Conservation (phyloP, 2,329 filamentous ascomycete species). For the Apiospora kogelbergensis region DNA sequence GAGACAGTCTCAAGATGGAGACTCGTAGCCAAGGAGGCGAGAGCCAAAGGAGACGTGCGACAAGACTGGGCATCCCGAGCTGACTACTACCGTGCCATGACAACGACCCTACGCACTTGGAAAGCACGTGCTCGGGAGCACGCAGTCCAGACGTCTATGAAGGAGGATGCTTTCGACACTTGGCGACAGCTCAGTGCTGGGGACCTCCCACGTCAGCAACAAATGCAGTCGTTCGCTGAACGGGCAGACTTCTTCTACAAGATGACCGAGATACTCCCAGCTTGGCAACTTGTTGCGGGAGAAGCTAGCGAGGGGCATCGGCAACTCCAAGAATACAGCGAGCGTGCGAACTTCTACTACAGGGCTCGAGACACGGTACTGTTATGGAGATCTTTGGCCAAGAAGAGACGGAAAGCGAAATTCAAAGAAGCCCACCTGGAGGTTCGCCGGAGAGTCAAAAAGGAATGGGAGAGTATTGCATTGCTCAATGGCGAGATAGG, state of each 20-base stretch:
- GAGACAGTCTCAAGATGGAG: slow-evolving; percentile 14
- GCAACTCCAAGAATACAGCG: slow-evolving; percentile 24
- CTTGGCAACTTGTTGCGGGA: slow-evolving; percentile 26
- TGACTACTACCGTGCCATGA: slow-evolving; percentile 14
- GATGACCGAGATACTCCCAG: slow-evolving; percentile 24
- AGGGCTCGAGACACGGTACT: slow-evolving; percentile 23
- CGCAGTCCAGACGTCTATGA: slow-evolving; percentile 12
- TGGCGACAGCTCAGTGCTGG: slow-evolving; percentile 17
- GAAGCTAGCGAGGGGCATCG: slow-evolving; percentile 19
- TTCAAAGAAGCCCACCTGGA: slow-evolving; percentile 32
- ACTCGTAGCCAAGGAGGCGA: slow-evolving; percentile 1
- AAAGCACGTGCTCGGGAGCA: slow-evolving; percentile 15
- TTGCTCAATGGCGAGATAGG: slow-evolving; percentile 28
- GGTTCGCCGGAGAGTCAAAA: slow-evolving; percentile 33
- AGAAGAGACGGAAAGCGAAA: slow-evolving; percentile 29
- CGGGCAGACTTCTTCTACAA: slow-evolving; percentile 30
- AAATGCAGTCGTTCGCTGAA: slow-evolving; percentile 25
- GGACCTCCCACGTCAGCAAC: slow-evolving; percentile 18
- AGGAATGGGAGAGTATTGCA: slow-evolving; percentile 30
- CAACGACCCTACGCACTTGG: slow-evolving; percentile 17
- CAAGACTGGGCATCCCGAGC: slow-evolving; percentile 12
- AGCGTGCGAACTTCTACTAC: slow-evolving; percentile 31
- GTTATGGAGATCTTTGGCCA: slow-evolving; percentile 25
- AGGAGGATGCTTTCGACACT: slow-evolving; percentile 11
- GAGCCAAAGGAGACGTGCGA: slow-evolving; percentile 1